These are phyloP conservation scores for Paramecium pentaurelia DNA, from an alignment of 73 alveolate genomes.

Conservation along the genomic window DNA sequence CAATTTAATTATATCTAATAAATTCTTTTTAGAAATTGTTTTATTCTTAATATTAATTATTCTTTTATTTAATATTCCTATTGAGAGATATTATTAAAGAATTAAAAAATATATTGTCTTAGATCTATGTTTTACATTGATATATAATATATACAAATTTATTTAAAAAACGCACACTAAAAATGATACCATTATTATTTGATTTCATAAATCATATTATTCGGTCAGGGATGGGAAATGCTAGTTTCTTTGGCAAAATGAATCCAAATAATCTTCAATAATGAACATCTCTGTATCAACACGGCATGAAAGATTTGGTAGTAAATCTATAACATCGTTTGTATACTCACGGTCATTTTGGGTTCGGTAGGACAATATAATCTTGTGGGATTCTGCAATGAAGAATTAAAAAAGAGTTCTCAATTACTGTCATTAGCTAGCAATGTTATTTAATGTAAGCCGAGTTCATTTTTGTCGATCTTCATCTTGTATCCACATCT, in stretches of 20 bases:
- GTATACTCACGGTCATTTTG: slow-evolving; percentile 27
- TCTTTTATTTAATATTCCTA: background rate
- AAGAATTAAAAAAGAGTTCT: background rate
- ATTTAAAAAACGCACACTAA: background rate
- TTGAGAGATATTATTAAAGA: background rate
- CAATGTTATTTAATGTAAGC: slow-evolving; percentile 7
- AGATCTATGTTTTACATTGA: background rate
- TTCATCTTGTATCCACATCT: background rate
- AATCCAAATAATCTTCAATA: slow-evolving; percentile 29
- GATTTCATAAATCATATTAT: background rate
- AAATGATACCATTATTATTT: background rate
- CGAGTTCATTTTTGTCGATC: slow-evolving; percentile 18
- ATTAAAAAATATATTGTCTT: background rate
- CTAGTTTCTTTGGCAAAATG: background rate
- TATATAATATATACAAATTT: too few relatives aligned
- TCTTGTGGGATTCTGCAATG: slow-evolving; percentile 24
- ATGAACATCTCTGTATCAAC: slow-evolving; percentile 14
- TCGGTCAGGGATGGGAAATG: slow-evolving; percentile 6
- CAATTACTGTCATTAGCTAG: slow-evolving; percentile 28
- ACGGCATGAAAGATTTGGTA: background rate
- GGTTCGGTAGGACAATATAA: slow-evolving; percentile 9
- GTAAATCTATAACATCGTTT: slow-evolving; percentile 6
- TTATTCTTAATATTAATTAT: background rate
- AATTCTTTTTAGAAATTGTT: background rate
- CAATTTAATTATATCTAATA: background rate